Percentiles rank a stretch among this genome's conserved stretches.
Conservation (phyloP, 2,329 filamentous ascomycete genomes). For the Aspergillus fischeri region DNA sequence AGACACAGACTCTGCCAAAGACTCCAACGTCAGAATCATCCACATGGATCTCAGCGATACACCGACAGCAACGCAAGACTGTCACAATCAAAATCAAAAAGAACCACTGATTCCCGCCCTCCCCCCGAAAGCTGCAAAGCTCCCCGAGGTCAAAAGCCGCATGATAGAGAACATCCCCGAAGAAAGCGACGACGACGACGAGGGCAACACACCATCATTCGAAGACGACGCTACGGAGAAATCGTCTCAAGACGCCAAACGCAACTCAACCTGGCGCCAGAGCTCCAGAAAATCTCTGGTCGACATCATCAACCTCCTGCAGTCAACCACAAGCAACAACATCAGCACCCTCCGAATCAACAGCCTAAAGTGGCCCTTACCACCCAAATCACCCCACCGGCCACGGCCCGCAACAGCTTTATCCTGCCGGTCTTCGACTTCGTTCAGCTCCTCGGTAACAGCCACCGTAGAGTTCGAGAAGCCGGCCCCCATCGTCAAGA, state of each 20-base stretch:
- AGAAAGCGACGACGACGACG: constrained; percentile 6
- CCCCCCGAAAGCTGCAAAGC: background rate
- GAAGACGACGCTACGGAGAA: background rate
- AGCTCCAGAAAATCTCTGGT: constrained; percentile 19
- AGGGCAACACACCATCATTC: background rate
- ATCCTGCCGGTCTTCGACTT: background rate
- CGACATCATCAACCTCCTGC: constrained; percentile 16
- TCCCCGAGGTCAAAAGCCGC: constrained; percentile 12
- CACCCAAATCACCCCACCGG: background rate
- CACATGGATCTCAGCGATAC: background rate
- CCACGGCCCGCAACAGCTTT: background rate
- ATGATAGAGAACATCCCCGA: constrained; percentile 19
- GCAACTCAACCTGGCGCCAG: constrained; percentile 8
- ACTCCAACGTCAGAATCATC: background rate
- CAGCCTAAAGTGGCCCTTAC: constrained; percentile 1
- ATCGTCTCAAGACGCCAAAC: constrained; percentile 1
- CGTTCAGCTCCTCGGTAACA: background rate
- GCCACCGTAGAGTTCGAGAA: background rate
- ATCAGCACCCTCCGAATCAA: constrained; percentile 2
- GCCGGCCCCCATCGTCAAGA: background rate
- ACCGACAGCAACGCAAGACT: background rate
- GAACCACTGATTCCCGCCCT: background rate
- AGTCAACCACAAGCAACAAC: constrained; percentile 5
- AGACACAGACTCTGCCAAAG: background rate
- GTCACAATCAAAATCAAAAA: background rate